Evolutionary conservation across 306 rosid species (phyloP).

Genomic region (Casuarina equisetifolia): DNA sequence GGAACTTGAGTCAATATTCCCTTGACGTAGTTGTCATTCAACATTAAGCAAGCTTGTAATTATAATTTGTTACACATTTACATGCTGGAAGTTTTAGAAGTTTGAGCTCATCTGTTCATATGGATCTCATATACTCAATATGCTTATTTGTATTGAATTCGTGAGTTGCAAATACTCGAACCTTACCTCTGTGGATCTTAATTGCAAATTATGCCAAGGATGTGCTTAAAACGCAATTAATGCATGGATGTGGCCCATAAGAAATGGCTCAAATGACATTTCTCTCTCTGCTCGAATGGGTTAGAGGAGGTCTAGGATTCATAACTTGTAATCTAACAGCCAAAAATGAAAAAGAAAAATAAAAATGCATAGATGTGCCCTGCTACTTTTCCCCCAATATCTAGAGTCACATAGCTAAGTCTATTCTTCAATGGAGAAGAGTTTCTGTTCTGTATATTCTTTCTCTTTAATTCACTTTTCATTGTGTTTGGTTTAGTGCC

Average conservation of each 20-base stretch:
- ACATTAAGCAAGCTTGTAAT: not conserved
- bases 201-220: not conserved
- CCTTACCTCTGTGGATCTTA: not conserved
- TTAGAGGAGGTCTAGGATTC: not conserved
- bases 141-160: not conserved
- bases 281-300: not conserved
- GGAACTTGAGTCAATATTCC: not conserved
- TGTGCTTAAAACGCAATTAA: not conserved
- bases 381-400: not conserved
- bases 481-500: not conserved
- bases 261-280: not conserved
- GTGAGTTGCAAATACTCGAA: not conserved
- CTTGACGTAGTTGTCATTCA: not conserved
- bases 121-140: not conserved
- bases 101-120: not conserved
- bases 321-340: not conserved
- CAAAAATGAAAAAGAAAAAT: not conserved
- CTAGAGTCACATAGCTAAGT: not conserved
- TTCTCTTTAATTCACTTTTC: not conserved
- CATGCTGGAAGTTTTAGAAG: not conserved
- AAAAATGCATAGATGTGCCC: not conserved
- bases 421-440: not conserved
- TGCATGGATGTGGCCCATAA: not conserved
- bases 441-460: not conserved
- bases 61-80: not conserved